phyloP scores from a whole-genome alignment of 169 alveolate species.

The Plasmodium relictum region DNA sequence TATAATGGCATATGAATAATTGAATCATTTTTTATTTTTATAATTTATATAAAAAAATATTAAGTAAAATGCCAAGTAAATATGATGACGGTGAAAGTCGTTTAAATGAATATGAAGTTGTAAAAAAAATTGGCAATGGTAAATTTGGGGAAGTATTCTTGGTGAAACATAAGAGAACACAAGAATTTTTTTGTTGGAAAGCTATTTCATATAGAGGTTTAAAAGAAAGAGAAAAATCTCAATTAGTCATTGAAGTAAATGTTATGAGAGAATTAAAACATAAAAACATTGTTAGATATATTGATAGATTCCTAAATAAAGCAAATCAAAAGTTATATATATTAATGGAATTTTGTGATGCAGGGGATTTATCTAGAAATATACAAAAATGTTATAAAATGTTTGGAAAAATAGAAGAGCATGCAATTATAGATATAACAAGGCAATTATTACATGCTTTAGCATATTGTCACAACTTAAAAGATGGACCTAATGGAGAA shows the following conservation, averaged over 20 bases:
- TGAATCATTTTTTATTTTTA: background rate
- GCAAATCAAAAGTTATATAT: constrained; percentile 92
- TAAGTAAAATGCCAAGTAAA: constrained; percentile 57
- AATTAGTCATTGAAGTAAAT: constrained; percentile 97
- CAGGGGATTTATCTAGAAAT: constrained; percentile 95
- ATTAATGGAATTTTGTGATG: constrained; percentile 97
- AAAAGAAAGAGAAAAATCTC: constrained; percentile 95
- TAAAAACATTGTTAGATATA: constrained; percentile 95
- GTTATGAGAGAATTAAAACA: constrained; percentile 95
- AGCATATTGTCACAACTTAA: constrained; percentile 94
- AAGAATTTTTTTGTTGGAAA: constrained; percentile 95
- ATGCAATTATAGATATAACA: constrained; percentile 95
- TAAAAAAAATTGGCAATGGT: constrained; percentile 91
- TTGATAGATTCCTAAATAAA: constrained; percentile 95
- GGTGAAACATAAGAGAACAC: constrained; percentile 89
- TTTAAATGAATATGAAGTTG: constrained; percentile 87
- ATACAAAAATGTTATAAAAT: constrained; percentile 92
- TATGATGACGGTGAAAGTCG: constrained; percentile 84
- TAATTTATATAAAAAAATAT: constrained; percentile 1
- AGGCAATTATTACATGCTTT: constrained; percentile 94
- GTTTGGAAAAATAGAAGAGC: constrained; percentile 94
- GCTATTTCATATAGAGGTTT: constrained; percentile 95
- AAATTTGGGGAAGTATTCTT: constrained; percentile 93
- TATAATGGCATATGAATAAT: constrained; percentile 15
- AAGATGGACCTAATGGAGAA: constrained; percentile 88